Evolutionary conservation across 1,139 yeast genomes (phyloP).

Genomic region (Blastobotrys serpentis): DNA sequence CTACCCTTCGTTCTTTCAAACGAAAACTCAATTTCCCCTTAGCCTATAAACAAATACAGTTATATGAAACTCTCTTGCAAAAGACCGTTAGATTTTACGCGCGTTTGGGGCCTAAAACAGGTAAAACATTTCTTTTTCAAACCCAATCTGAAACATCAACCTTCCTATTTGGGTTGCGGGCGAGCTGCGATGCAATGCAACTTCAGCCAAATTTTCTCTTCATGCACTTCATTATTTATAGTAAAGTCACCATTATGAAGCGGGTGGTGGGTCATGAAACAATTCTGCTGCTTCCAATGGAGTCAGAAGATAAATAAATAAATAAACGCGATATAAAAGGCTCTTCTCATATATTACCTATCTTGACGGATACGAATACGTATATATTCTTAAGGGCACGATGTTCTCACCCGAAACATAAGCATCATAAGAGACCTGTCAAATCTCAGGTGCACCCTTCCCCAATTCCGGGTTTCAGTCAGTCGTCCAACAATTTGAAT

Average conservation of each 20-base stretch:
- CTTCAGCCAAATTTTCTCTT: too few relatives aligned
- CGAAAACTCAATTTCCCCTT: background rate
- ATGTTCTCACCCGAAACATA: too few relatives aligned
- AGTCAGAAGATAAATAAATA: too few relatives aligned
- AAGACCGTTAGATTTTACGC: constrained; percentile 1
- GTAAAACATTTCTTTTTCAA: background rate
- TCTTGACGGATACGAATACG: too few relatives aligned
- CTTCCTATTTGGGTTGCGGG: background rate
- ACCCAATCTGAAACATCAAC: background rate
- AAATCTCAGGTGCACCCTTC: too few relatives aligned
- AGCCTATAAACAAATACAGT: background rate
- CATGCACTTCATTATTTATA: too few relatives aligned
- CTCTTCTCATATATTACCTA: too few relatives aligned
- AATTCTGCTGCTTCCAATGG: background rate
- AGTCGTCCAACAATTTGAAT: too few relatives aligned
- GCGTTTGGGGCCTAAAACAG: background rate
- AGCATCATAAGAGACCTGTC: too few relatives aligned
- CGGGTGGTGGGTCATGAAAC: constrained; percentile 5
- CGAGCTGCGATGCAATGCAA: constrained; percentile 2
- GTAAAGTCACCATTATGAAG: too few relatives aligned
- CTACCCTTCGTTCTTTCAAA: background rate
- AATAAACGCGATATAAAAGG: background rate
- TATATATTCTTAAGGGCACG: too few relatives aligned
- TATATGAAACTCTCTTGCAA: background rate
- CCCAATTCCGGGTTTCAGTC: too few relatives aligned